phyloP scores from a whole-genome alignment of 352 stramenopile species.

The Saprolegnia parasitica region DNA sequence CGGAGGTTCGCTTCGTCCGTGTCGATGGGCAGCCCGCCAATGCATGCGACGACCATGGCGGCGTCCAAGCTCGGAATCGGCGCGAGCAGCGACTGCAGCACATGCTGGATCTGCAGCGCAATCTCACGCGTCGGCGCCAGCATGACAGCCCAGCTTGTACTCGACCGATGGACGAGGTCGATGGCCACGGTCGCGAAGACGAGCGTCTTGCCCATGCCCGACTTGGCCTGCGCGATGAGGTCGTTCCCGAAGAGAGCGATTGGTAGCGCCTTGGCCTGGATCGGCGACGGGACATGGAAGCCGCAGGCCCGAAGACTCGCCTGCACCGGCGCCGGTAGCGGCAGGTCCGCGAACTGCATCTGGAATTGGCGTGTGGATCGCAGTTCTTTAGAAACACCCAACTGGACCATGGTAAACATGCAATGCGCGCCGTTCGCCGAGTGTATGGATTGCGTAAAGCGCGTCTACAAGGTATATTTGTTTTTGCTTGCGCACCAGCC shows the following conservation, averaged over 20 bases:
- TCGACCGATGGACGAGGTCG: conserved; percentile 48
- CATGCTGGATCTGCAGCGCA: conserved; percentile 63
- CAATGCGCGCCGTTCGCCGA: neutral
- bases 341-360: conserved; percentile 50
- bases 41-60: conserved; percentile 46
- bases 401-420: neutral
- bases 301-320: conserved; percentile 46
- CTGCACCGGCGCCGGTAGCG: conserved; percentile 50
- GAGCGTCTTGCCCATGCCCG: conserved; percentile 75
- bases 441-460: neutral
- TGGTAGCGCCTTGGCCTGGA: conserved; percentile 62
- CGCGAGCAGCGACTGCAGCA: conserved; percentile 47
- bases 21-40: conserved; percentile 54
- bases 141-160: conserved; percentile 38
- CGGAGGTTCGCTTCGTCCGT: conserved; percentile 41
- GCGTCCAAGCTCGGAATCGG: conserved; percentile 34
- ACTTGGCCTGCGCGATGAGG: conserved; percentile 78
- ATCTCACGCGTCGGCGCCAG: conserved; percentile 76
- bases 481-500: too few relatives aligned
- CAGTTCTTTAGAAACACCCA: neutral
- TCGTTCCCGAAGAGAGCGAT: conserved; percentile 76
- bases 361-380: neutral
- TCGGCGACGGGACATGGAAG: conserved; percentile 58
- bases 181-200: conserved; percentile 65
- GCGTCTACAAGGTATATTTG: too few relatives aligned